Base-by-base conservation (phyloP, 495 filamentous ascomycete species). In the Hyaloscypha finlandica region DNA sequence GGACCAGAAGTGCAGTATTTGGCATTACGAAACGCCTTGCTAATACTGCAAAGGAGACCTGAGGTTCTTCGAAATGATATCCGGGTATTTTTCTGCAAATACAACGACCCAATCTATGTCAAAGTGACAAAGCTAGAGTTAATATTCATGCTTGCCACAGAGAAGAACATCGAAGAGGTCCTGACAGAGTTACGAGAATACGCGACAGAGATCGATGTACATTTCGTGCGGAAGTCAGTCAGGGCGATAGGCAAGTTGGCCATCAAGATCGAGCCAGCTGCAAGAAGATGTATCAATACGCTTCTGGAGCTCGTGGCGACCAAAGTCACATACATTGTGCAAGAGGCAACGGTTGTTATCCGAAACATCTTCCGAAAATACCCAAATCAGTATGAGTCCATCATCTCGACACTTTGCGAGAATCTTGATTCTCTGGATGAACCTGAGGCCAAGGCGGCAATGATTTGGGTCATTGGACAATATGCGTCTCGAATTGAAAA, bases 341-440 rank as follows among this genome's bases (percentile, higher is more conserved):
- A 99, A 77, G 95, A 99, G 79, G 95, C 95, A n/a, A 99, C 96
- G 0, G 95, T 99, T 30, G 95, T 99, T 22, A 99, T 99, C 73
- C 90, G 93, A 69, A 98, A 99, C 77, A 98, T 99, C 74, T 98
- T 99, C 85, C 88, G 95, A 66, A 98, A 98, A 78, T 99, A 99
- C 75, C 95, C 95, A 6, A 97, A 97, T 75, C 90, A 96, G 75
- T 99, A 99, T 76, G 95, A 99, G 78, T 91, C 89, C 65, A 98
- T 99, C 79, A 99, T 99, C 76, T 88, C 89, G 16, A 92, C 93
- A 8, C 86, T 99, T 2, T 97, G 96, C 79, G 91, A 97, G 77
- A 93, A 99, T 75, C 86, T 99, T 45, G 95, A 99, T 80, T 94
- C 92, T 8, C 84, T 99, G 31, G 95, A 99, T 74, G 95, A 99